A percentile compares a stretch with the other conserved stretches of the same genome.
These are phyloP conservation scores for Micractinium conductrix DNA, from an alignment of 139 green algal genomes.

Conservation along the genomic window DNA sequence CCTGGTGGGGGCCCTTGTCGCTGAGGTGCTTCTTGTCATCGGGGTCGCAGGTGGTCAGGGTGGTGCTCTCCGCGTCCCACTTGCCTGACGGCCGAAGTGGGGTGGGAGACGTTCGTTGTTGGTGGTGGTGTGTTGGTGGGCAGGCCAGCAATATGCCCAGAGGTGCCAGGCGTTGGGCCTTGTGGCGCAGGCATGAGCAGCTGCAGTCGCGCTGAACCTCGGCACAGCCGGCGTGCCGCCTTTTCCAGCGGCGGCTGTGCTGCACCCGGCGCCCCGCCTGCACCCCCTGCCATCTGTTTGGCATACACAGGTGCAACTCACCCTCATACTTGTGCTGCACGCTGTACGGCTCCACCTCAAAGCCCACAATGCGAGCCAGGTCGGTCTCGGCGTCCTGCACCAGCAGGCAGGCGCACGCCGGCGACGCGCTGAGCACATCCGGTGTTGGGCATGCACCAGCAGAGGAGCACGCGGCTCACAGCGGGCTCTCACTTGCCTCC, in stretches of 20 bases:
- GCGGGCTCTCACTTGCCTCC: too few relatives aligned
- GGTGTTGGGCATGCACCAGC: too few relatives aligned
- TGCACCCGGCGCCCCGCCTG: too few relatives aligned
- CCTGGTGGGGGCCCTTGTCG: conserved; percentile 77
- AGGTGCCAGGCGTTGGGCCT: too few relatives aligned
- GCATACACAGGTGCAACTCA: not conserved
- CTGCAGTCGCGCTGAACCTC: too few relatives aligned
- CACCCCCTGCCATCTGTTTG: too few relatives aligned
- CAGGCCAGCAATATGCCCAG: not conserved
- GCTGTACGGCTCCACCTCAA: conserved; percentile 90
- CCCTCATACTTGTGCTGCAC: conserved; percentile 93
- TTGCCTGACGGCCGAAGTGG: conserved; percentile 28
- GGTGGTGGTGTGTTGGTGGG: not conserved
- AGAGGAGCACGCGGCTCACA: too few relatives aligned
- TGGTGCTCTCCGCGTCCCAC: conserved; percentile 67
- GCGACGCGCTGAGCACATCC: too few relatives aligned
- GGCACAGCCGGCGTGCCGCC: too few relatives aligned
- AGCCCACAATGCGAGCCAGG: conserved; percentile 93
- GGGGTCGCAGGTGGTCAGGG: conserved; percentile 93
- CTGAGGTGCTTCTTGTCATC: conserved; percentile 81
- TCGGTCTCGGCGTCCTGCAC: conserved; percentile 85
- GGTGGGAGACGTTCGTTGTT: not conserved
- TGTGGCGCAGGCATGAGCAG: too few relatives aligned
- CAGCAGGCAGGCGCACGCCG: not conserved
- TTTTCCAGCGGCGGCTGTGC: too few relatives aligned